Percentiles rank a stretch among this genome's conserved stretches.
phyloP scores from a whole-genome alignment of 225 moss, liverwort and hornwort species.

The Lunularia cruciata region DNA sequence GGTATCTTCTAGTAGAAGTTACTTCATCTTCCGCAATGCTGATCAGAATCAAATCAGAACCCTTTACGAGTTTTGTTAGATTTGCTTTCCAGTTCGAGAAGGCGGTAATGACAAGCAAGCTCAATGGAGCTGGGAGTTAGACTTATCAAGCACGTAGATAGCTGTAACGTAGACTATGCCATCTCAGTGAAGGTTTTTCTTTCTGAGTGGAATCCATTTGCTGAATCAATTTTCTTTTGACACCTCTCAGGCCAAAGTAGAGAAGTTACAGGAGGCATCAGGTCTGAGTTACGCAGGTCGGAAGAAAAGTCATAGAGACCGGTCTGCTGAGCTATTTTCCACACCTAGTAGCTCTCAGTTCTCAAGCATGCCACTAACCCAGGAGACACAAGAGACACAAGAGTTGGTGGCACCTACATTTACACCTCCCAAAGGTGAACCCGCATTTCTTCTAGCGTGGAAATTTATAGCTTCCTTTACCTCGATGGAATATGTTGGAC shows the following conservation, averaged over 20 bases:
- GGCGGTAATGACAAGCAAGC: too few species aligned
- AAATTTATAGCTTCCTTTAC: not conserved
- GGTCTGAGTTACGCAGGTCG: slow-evolving; percentile 51
- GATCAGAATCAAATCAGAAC: too few species aligned
- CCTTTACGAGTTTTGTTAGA: too few species aligned
- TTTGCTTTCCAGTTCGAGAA: too few species aligned
- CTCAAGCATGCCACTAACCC: slow-evolving; percentile 26
- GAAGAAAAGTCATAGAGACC: slow-evolving; percentile 48
- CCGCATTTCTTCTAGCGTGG: too few species aligned
- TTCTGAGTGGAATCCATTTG: too few species aligned
- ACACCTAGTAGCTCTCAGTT: slow-evolving; percentile 36
- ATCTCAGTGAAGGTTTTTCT: too few species aligned
- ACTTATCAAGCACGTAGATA: too few species aligned
- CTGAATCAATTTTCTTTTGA: too few species aligned
- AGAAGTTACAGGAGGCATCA: slow-evolving; percentile 57
- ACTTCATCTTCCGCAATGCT: too few species aligned
- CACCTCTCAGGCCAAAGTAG: slow-evolving; percentile 52
- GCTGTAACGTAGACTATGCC: too few species aligned
- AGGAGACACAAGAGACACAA: slow-evolving; percentile 28
- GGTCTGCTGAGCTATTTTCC: slow-evolving; percentile 33
- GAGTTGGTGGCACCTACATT: slow-evolving; percentile 10
- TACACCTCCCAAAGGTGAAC: slow-evolving; percentile 21
- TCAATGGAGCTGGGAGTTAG: too few species aligned
- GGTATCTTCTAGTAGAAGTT: slow-evolving; percentile 44
- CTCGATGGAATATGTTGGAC: not conserved